Conservation (phyloP, 2,329 filamentous ascomycete genomes). For the Myriosclerotinia duriaeana region DNA sequence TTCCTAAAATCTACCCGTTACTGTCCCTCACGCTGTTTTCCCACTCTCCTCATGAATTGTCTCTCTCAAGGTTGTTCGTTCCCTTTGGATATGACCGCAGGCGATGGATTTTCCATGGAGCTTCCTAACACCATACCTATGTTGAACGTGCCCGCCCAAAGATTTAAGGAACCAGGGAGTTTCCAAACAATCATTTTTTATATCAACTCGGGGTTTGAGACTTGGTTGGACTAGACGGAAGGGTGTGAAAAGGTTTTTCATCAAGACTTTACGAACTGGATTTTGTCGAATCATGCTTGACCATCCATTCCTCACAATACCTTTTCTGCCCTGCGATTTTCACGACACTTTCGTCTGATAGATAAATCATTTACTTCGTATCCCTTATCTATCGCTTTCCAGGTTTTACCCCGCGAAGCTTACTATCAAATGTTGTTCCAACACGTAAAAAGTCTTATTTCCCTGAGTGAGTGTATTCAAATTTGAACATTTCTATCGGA, state of each 20-base stretch:
- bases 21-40: too few species aligned
- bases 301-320: too few species aligned
- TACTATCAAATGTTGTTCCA: too few species aligned
- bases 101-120: background rate
- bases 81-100: background rate
- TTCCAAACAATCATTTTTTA: background rate
- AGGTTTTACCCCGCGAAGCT: background rate
- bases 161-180: background rate
- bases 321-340: background rate
- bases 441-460: too few species aligned
- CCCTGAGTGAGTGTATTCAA: too few species aligned
- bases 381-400: background rate
- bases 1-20: too few species aligned
- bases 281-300: too few species aligned
- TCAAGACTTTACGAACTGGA: background rate
- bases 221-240: background rate
- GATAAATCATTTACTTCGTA: too few species aligned
- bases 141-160: background rate
- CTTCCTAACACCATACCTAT: background rate
- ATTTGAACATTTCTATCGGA: too few species aligned
- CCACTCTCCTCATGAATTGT: background rate
- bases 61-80: background rate
- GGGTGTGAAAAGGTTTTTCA: background rate
- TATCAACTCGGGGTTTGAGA: background rate
- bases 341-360: background rate